Percentiles rank a stretch among this genome's conserved stretches.
Evolutionary conservation across 768 basidiomycete species (phyloP).

Genomic region (Rickenella mellea): DNA sequence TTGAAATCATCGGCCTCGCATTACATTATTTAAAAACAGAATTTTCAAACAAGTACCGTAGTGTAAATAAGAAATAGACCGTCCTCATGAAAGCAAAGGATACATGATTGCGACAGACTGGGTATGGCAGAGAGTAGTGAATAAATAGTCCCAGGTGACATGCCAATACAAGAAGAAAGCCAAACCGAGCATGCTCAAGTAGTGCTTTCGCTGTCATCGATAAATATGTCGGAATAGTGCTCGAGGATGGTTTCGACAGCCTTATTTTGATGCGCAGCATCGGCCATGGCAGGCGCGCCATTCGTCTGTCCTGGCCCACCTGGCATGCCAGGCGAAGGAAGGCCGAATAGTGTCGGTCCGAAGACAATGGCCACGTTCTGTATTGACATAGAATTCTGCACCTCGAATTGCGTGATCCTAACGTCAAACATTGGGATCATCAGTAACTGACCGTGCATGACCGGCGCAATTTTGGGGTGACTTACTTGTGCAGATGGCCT

Average conservation of each 20-base stretch:
- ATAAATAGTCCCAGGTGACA: too few relatives aligned
- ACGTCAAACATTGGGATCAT: not conserved
- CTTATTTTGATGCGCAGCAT: slow-evolving; percentile 68
- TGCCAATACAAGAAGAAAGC: too few relatives aligned
- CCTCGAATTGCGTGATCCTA: slow-evolving; percentile 69
- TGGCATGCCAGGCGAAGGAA: slow-evolving; percentile 28
- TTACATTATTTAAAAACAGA: too few relatives aligned
- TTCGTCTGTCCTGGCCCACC: slow-evolving; percentile 35
- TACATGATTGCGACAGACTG: too few relatives aligned
- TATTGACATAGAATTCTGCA: slow-evolving; percentile 84
- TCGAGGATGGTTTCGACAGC: slow-evolving; percentile 92
- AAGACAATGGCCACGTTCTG: slow-evolving; percentile 95
- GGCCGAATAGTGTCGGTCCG: slow-evolving; percentile 93
- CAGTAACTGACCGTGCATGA: not conserved
- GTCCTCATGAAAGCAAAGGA: too few relatives aligned
- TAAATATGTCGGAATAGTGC: slow-evolving; percentile 94
- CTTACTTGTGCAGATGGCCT: slow-evolving; percentile 85
- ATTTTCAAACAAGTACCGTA: too few relatives aligned
- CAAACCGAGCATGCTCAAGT: not conserved
- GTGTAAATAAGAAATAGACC: too few relatives aligned
- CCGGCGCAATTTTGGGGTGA: slow-evolving; percentile 3
- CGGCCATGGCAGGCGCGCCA: slow-evolving; percentile 57
- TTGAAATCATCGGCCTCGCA: too few relatives aligned
- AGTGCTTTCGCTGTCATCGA: slow-evolving; percentile 63
- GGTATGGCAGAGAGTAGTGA: too few relatives aligned